Evolutionary conservation across 2,329 filamentous ascomycete species (phyloP), one percentile per base, ranked within the genome.

Genomic region (Hyphodiscus sp.): DNA sequence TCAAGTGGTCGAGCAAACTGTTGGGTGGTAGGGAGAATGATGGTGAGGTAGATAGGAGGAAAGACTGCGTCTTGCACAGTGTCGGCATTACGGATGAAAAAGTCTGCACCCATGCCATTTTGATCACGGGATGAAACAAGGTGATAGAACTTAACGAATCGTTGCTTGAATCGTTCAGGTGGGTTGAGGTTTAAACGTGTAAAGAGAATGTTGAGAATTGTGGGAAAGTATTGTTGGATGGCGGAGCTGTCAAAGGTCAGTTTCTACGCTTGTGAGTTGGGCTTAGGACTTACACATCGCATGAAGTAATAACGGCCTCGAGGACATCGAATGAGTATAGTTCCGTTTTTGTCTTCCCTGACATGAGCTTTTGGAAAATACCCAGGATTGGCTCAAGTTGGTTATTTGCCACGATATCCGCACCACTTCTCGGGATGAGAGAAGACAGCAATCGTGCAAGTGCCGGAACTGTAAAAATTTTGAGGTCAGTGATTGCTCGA

Each of bases 71-170:
- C 75, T 70, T 96, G 91, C 29, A 97, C 79, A 58, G 83, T 77
- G 67, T 97, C 88, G n/a, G 89, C 85, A 58, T 90, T 81, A 60
- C 79, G 79, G 71, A 96, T 88, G 73, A 96, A 94, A 74, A 90
- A 96, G 71, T 99, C 94, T 8, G 91, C 82, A 47, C 92, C 94
- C 54, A 94, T 83, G n/a, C 91, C 90, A 61, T 83, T 82, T 58
- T 87, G 69, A 42, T 82, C 57, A 29, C 62, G 62, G n/a, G 91
- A 89, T 29, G 89, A 89, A 51, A 97, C 81, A 58, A 96, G 84
- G 70, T 99, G 92, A 70, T 95, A 99, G 76, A 99, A 95, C 33
- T 91, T 86, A 51, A 91, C 87, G 68, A 99, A 96, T 50, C 91
- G 86, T 51, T 89, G 75, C 63, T 91, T 87, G 71, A 95, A 87